phyloP scores from a whole-genome alignment of 495 filamentous ascomycete genomes.

The Aspergillus egyptiacus region DNA sequence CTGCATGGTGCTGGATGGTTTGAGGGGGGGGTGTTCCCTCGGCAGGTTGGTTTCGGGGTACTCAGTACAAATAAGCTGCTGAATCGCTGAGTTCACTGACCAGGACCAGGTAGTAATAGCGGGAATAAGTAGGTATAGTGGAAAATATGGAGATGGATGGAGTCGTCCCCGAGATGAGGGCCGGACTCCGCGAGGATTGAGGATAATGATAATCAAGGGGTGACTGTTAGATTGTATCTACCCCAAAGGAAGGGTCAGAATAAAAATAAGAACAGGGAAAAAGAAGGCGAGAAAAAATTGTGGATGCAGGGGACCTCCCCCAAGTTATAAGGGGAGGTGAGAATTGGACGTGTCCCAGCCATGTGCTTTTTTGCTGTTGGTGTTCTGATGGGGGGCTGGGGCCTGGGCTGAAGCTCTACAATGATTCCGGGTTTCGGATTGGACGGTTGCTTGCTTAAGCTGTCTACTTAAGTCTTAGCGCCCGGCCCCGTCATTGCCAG shows the following conservation, averaged over 20 bases:
- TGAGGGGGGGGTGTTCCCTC: too few species aligned
- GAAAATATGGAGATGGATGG: too few species aligned
- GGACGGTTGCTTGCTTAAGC: conserved; percentile 14
- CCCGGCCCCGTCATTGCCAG: background rate
- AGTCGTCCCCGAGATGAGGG: too few species aligned
- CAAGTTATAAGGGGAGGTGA: background rate
- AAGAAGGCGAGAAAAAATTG: background rate
- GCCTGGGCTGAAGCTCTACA: background rate
- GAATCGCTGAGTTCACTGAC: too few species aligned
- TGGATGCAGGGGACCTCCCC: background rate
- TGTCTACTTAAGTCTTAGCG: background rate
- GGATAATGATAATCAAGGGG: background rate
- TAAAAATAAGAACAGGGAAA: conserved; percentile 1
- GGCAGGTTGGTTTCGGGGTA: too few species aligned
- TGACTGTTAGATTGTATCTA: too few species aligned
- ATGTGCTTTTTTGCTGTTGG: conserved; percentile 16
- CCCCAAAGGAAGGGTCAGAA: too few species aligned
- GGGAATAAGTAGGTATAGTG: too few species aligned
- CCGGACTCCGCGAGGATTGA: background rate
- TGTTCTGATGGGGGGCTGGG: conserved; percentile 18
- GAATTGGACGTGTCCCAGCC: conserved; percentile 17
- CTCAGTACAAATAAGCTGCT: too few species aligned
- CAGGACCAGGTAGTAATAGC: too few species aligned
- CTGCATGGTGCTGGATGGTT: conserved; percentile 48
- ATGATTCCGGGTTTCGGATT: conserved; percentile 1